Evolutionary conservation across 225 moss, liverwort and hornwort genomes (phyloP), one percentile per base, ranked within the genome.

Genomic region (Asterella californica): DNA sequence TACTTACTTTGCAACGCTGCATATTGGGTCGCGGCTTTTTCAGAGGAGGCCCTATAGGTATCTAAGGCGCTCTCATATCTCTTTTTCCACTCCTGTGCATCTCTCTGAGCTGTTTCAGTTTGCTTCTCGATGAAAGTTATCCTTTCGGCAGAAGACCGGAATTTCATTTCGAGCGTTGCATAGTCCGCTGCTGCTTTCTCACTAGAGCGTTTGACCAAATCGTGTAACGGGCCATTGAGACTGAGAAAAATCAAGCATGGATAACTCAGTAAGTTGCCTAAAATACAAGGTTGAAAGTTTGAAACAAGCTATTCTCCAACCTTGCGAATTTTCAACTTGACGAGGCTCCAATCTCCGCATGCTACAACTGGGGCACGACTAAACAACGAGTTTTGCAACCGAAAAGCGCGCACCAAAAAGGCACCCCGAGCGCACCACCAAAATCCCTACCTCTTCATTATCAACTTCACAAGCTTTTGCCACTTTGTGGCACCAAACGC

Each of bases 51-150:
- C 63, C 85, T 95, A 78, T 90, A 89, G 25, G 88, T 91, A 37
- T 88, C 91, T 85, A 88, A 79, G 32, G 88, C 79, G 11, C 78
- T 85, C 70, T 91, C 91, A 62, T 92, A 93, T 65, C 95, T 91
- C 70, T 90, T 90, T 84, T 95, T 95, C 95, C 95, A 95, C 72
- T 95, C 93, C 70, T 93, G 93, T 2, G 93, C 84, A 83, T 95
- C 95, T 8, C 89, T 88, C 62, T 87, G 88, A 10, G 91, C 90
- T 78, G 91, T 85, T 79, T 95, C 95, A 37, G 91, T 84, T 79
- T 95, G 93, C 83, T 90, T 95, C 74, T 90, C 93, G 70, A 92
- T 86, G 71, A 91, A 95, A 12, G 90, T 76, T 66, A 95, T 84
- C 60, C 91, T 85, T 67, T 95, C 95, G 34, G 86, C 91, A 66